Conservation (phyloP, 192 early-diverging fungal species). For the Coemansia sp. region DNA sequence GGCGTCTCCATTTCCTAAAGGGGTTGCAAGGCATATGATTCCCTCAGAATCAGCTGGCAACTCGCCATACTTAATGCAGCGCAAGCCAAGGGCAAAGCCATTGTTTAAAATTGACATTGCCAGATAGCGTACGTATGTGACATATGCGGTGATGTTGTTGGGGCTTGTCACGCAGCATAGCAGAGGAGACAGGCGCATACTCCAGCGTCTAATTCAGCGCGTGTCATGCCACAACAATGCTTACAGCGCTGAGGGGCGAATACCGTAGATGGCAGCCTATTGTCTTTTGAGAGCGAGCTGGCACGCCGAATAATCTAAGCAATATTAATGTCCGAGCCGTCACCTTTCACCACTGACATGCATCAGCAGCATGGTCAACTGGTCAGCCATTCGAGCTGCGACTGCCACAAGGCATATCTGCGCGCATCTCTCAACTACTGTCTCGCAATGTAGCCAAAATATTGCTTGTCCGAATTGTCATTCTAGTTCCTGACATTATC, state of each 20-base stretch:
- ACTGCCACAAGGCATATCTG: not conserved
- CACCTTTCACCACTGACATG: slow-evolving; percentile 1
- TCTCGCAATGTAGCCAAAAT: not conserved
- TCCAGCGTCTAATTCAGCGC: not conserved
- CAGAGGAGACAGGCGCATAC: not conserved
- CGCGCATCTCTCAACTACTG: not conserved
- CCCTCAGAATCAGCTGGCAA: slow-evolving; percentile 1
- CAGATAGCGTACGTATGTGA: not conserved
- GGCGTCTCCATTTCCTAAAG: not conserved
- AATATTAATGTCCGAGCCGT: not conserved
- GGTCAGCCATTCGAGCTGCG: not conserved
- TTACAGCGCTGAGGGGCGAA: not conserved
- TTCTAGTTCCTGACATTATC: not conserved
- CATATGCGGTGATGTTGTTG: not conserved
- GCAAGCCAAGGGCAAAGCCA: not conserved
- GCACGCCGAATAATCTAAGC: not conserved
- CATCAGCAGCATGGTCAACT: not conserved
- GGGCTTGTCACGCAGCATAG: not conserved
- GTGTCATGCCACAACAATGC: not conserved
- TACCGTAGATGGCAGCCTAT: not conserved
- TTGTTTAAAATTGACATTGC: not conserved
- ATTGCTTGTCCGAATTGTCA: not conserved
- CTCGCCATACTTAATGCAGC: not conserved
- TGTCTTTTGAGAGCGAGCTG: not conserved
- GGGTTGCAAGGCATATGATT: slow-evolving; percentile 1